phyloP scores from a whole-genome alignment of 148 eudicot genomes.

The Rhododendron molle region DNA sequence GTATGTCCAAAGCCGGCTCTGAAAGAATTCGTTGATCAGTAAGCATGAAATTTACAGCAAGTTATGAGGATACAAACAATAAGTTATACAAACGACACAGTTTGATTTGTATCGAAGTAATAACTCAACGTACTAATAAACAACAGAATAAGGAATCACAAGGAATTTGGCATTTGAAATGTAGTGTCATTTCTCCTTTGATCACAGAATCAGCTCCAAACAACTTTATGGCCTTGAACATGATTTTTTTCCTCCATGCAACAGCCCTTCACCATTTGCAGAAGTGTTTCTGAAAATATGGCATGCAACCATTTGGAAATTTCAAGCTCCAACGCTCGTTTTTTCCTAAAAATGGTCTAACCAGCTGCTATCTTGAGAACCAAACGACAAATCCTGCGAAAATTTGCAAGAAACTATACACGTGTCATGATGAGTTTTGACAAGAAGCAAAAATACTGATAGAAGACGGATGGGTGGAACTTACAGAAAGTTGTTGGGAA shows the following conservation, averaged over 20 bases:
- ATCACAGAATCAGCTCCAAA: neutral
- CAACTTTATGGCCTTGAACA: neutral
- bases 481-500: constrained; percentile 52
- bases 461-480: constrained; percentile 9
- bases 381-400: constrained; percentile 61
- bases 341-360: constrained; percentile 30
- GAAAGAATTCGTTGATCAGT: neutral
- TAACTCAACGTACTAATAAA: neutral
- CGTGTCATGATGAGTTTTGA: neutral
- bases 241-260: neutral
- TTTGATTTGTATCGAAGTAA: neutral
- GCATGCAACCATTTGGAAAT: neutral
- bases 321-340: neutral
- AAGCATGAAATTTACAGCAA: neutral
- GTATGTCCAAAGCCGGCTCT: too few species aligned
- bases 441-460: neutral
- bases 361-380: constrained; percentile 81
- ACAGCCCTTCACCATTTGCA: constrained; percentile 3
- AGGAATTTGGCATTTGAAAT: neutral
- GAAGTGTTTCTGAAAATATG: neutral
- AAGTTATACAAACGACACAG: neutral
- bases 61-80: neutral
- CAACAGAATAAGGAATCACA: neutral
- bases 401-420: neutral
- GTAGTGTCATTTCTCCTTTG: neutral